A percentile compares a stretch with the other conserved stretches of the same genome.
Conservation (phyloP, 805 yeast genomes). For the Saturnispora mendoncae region DNA sequence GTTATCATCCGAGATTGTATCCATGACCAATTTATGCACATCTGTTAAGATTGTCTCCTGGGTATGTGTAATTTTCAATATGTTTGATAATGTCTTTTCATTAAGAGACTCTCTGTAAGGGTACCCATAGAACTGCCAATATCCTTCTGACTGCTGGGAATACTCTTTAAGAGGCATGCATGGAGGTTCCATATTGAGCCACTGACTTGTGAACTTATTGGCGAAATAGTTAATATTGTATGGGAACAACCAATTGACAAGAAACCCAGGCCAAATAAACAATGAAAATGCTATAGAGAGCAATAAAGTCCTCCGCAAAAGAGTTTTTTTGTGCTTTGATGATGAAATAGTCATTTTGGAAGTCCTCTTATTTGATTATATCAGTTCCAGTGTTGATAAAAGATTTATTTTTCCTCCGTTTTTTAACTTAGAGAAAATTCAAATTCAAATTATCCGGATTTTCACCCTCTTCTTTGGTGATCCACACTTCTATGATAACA, state of each 20-base stretch:
- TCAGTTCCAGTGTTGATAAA: no score
- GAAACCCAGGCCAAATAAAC: conserved; percentile 9
- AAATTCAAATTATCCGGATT: not conserved
- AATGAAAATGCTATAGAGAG: not conserved
- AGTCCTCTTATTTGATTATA: no score
- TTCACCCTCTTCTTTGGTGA: not conserved
- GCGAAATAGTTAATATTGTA: conserved; percentile 2
- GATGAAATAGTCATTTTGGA: not conserved
- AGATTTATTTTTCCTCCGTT: not conserved
- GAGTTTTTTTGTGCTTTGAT: not conserved
- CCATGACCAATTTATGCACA: conserved; percentile 14
- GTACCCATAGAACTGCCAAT: conserved; percentile 29
- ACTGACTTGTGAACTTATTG: conserved; percentile 3
- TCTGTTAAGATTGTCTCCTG: conserved; percentile 22
- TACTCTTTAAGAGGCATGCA: conserved; percentile 24
- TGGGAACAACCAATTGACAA: conserved; percentile 3
- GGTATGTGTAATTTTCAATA: conserved; percentile 18
- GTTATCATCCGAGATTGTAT: conserved; percentile 14
- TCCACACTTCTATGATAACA: conserved; percentile 1
- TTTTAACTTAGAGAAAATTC: not conserved
- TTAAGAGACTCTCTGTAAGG: conserved; percentile 18
- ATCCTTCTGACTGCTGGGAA: conserved; percentile 15
- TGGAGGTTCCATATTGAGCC: conserved; percentile 13
- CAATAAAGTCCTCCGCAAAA: not conserved
- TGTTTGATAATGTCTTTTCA: conserved; percentile 15